These are phyloP conservation scores for Coemansia pectinata DNA, from an alignment of 192 early-diverging fungal species.

Conservation along the genomic window DNA sequence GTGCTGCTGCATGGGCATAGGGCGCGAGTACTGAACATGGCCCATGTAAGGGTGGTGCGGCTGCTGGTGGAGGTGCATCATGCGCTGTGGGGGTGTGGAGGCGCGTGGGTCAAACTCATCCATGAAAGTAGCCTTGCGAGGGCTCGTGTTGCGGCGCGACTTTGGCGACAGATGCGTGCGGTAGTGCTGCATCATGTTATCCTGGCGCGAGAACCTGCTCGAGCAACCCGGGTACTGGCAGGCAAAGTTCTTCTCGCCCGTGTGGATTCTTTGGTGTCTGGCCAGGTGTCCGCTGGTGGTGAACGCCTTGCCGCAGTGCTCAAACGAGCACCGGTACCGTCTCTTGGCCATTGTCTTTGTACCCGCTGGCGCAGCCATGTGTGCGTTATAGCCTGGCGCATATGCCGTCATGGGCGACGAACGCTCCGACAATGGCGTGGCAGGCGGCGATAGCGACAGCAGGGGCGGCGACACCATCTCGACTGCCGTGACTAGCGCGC, in stretches of 20 bases:
- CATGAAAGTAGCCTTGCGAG: constrained; percentile 37
- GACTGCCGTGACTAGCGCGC: constrained; percentile 36
- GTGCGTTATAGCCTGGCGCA: constrained; percentile 6
- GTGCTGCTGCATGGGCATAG: background rate
- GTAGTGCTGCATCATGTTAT: constrained; percentile 88
- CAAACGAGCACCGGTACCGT: constrained; percentile 68
- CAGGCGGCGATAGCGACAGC: constrained; percentile 34
- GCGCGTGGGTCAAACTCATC: constrained; percentile 4
- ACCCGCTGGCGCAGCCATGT: constrained; percentile 14
- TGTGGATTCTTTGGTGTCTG: constrained; percentile 80
- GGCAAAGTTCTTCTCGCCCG: constrained; percentile 75
- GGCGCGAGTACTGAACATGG: constrained; percentile 7
- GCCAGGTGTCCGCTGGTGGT: constrained; percentile 85
- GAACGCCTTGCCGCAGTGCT: constrained; percentile 73
- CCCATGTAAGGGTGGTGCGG: constrained; percentile 4
- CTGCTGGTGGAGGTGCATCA: constrained; percentile 2
- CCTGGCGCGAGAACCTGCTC: constrained; percentile 73
- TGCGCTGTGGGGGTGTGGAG: background rate
- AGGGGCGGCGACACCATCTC: constrained; percentile 24
- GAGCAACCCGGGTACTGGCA: constrained; percentile 70
- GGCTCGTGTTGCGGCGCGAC: constrained; percentile 56
- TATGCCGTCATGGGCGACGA: constrained; percentile 17
- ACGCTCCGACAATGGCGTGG: constrained; percentile 29
- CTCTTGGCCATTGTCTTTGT: constrained; percentile 58
- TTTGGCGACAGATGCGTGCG: constrained; percentile 75